Percentiles rank a stretch among this genome's conserved stretches.
Evolutionary conservation across 1,284 basidiomycete genomes (phyloP).

Genomic region (Butyriboletus appendiculatus): DNA sequence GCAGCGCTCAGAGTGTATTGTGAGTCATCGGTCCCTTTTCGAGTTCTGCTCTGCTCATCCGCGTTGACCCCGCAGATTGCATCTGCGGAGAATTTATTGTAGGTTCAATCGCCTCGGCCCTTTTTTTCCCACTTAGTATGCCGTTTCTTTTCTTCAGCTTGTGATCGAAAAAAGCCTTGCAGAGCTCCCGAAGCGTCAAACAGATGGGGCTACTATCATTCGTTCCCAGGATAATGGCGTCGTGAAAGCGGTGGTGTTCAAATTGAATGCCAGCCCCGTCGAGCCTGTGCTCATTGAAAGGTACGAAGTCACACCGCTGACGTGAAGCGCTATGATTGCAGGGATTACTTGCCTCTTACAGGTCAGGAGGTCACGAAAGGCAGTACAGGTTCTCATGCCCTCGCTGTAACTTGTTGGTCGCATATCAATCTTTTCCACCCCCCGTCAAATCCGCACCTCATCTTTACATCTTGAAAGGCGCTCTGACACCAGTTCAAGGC

Average conservation of each 20-base stretch:
- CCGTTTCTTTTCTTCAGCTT: conserved; percentile 48
- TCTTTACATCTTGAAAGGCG: conserved; percentile 71
- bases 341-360: conserved; percentile 27
- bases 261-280: conserved; percentile 64
- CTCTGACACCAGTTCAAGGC: conserved; percentile 76
- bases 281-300: conserved; percentile 74
- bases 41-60: conserved; percentile 8
- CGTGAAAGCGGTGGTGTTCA: conserved; percentile 70
- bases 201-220: conserved; percentile 73
- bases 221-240: conserved; percentile 60
- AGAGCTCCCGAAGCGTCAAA: conserved; percentile 67
- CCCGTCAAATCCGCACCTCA: conserved; percentile 72
- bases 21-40: conserved; percentile 38
- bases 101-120: conserved; percentile 32
- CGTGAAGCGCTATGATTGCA: conserved; percentile 17
- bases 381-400: conserved; percentile 77
- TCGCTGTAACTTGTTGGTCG: conserved; percentile 71
- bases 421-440: conserved; percentile 72
- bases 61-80: conserved; percentile 55
- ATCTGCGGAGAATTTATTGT: conserved; percentile 86
- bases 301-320: conserved; percentile 40
- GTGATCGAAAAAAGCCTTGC: conserved; percentile 77
- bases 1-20: conserved; percentile 80
- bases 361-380: conserved; percentile 66
- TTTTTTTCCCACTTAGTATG: conserved; percentile 2